These are phyloP conservation scores for Tanacetum coccineum DNA, from an alignment of 129 eudicot species.

Conservation along the genomic window DNA sequence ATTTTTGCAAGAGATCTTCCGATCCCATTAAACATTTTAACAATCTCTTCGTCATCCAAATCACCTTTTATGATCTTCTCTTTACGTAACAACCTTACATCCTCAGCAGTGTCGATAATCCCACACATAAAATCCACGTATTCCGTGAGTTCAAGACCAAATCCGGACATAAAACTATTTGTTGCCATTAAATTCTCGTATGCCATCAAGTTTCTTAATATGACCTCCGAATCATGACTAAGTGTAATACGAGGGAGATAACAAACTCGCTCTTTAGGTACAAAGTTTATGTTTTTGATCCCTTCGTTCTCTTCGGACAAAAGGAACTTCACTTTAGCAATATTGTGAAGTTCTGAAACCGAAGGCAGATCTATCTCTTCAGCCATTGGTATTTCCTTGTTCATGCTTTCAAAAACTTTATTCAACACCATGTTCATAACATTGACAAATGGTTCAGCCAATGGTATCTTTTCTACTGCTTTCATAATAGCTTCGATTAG, in stretches of 20 bases:
- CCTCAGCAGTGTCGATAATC: slow-evolving; percentile 27
- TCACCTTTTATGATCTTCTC: slow-evolving; percentile 23
- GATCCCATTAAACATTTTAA: slow-evolving; percentile 48
- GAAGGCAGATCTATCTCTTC: slow-evolving; percentile 54
- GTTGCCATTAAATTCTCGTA: slow-evolving; percentile 31
- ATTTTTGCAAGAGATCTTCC: slow-evolving; percentile 21
- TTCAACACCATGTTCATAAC: background rate
- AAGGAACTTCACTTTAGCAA: slow-evolving; percentile 30
- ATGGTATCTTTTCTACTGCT: slow-evolving; percentile 6
- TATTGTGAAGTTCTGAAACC: slow-evolving; percentile 29
- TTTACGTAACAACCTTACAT: slow-evolving; percentile 23
- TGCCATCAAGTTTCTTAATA: slow-evolving; percentile 52
- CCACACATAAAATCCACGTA: slow-evolving; percentile 57
- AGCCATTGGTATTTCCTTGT: background rate
- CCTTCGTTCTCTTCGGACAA: slow-evolving; percentile 16
- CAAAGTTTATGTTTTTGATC: slow-evolving; percentile 29
- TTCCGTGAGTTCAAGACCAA: slow-evolving; percentile 30
- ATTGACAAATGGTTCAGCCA: slow-evolving; percentile 8
- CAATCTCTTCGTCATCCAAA: slow-evolving; percentile 34
- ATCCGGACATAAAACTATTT: slow-evolving; percentile 3
- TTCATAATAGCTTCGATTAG: slow-evolving; percentile 13
- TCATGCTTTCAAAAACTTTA: background rate
- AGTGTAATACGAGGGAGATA: slow-evolving; percentile 41
- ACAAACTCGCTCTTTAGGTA: slow-evolving; percentile 10
- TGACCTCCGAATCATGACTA: slow-evolving; percentile 34